These are phyloP conservation scores for Cocos nucifera DNA, from an alignment of 176 grass and related monocot genomes.

Conservation along the genomic window DNA sequence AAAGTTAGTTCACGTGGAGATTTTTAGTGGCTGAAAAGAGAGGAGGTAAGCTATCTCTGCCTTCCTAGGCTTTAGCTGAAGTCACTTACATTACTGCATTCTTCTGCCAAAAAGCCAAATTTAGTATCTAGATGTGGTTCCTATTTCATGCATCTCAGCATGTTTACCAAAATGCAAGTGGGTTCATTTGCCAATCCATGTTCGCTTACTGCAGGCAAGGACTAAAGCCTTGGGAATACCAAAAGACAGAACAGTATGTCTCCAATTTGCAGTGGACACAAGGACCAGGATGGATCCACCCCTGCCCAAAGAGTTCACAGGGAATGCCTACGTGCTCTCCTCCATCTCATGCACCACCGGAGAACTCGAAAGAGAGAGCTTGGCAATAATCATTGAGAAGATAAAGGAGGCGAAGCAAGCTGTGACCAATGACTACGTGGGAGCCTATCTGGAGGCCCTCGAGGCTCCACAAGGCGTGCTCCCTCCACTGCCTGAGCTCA, in stretches of 20 bases:
- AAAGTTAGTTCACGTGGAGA: too few relatives aligned
- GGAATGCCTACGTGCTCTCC: conserved; percentile 20
- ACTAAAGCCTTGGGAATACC: conserved; percentile 15
- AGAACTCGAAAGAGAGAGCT: conserved; percentile 5
- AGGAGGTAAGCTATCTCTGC: too few relatives aligned
- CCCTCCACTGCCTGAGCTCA: conserved; percentile 14
- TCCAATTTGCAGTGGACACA: conserved; percentile 18
- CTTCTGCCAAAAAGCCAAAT: too few relatives aligned
- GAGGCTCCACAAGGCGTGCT: neutral
- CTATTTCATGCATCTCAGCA: neutral
- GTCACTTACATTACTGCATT: too few relatives aligned
- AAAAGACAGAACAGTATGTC: conserved; percentile 13
- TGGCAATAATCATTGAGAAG: neutral
- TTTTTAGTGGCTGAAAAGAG: too few relatives aligned
- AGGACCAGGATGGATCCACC: conserved; percentile 9
- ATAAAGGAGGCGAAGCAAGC: conserved; percentile 11
- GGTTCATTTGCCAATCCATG: neutral
- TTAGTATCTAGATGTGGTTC: neutral
- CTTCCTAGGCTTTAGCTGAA: too few relatives aligned
- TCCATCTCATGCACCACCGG: conserved; percentile 10
- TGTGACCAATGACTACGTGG: conserved; percentile 1
- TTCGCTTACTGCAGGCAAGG: conserved; percentile 7
- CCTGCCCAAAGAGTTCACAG: conserved; percentile 7
- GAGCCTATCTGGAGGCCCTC: conserved; percentile 8
- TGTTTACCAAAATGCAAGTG: neutral